Percentiles rank a stretch among this genome's conserved stretches.
phyloP scores from a whole-genome alignment of 352 stramenopile species.

The Globisporangium spiculum region DNA sequence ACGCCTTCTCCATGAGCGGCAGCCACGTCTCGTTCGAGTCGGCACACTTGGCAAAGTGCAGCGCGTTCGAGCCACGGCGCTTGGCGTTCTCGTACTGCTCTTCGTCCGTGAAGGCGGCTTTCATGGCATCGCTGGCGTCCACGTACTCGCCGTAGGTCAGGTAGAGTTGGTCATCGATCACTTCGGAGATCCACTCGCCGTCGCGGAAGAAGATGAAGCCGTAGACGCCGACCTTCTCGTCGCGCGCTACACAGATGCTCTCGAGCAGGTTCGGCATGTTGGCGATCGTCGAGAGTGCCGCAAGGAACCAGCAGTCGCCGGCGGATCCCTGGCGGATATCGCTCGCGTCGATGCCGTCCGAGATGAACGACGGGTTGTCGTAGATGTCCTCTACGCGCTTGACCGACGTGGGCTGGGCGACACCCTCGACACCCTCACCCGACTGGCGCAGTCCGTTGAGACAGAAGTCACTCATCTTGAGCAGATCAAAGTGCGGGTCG shows the following conservation, averaged over 20 bases:
- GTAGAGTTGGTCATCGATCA: slow-evolving; percentile 43
- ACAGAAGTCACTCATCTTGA: slow-evolving; percentile 15
- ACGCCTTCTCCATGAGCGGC: slow-evolving; percentile 84
- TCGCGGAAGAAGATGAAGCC: slow-evolving; percentile 52
- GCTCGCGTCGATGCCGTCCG: slow-evolving; percentile 41
- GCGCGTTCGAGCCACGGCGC: slow-evolving; percentile 30
- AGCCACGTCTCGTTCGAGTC: slow-evolving; percentile 77
- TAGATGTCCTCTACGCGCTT: slow-evolving; percentile 31
- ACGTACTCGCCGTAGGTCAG: slow-evolving; percentile 25
- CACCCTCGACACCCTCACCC: slow-evolving; percentile 15
- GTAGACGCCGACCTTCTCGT: slow-evolving; percentile 42
- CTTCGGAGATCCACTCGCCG: slow-evolving; percentile 39
- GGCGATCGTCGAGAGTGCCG: slow-evolving; percentile 59
- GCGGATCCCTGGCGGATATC: slow-evolving; percentile 68
- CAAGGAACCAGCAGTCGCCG: slow-evolving; percentile 82
- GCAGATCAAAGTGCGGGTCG: slow-evolving; percentile 36
- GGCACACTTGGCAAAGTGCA: slow-evolving; percentile 36
- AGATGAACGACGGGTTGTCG: slow-evolving; percentile 45
- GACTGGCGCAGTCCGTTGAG: slow-evolving; percentile 22
- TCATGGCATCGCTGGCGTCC: slow-evolving; percentile 14
- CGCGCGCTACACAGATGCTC: slow-evolving; percentile 44
- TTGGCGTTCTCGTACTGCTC: slow-evolving; percentile 25
- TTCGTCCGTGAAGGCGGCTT: slow-evolving; percentile 24
- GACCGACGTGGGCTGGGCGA: slow-evolving; percentile 14
- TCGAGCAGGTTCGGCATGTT: slow-evolving; percentile 64